Evolutionary conservation across 2,329 filamentous ascomycete species (phyloP).

Genomic region (Alternaria triticina): DNA sequence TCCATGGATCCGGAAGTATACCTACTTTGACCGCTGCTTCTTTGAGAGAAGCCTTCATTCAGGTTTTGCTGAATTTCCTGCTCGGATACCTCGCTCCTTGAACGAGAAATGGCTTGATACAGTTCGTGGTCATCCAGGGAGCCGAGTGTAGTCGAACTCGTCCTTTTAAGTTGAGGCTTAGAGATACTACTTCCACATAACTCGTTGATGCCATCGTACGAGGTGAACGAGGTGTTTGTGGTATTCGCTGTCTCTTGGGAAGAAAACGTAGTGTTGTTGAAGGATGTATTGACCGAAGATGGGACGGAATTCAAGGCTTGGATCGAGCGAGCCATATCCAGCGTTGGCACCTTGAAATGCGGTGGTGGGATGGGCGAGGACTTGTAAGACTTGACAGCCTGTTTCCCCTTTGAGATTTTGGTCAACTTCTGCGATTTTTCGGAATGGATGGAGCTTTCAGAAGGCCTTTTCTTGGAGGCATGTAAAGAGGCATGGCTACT

Average conservation of each 20-base stretch:
- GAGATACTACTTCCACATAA: neutral
- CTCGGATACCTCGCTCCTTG: constrained; percentile 5
- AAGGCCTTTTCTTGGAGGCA: constrained; percentile 29
- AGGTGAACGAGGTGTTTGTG: constrained; percentile 35
- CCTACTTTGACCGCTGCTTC: too few species aligned
- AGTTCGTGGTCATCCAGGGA: constrained; percentile 29
- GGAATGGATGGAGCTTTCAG: constrained; percentile 22
- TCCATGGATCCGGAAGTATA: too few species aligned
- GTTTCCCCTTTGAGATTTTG: constrained; percentile 32
- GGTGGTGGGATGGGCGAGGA: neutral
- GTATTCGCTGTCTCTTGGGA: constrained; percentile 31
- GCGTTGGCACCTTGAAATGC: constrained; percentile 29
- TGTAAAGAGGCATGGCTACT: constrained; percentile 29
- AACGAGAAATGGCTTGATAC: constrained; percentile 3
- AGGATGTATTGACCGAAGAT: constrained; percentile 32
- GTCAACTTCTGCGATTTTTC: constrained; percentile 37
- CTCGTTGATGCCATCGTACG: constrained; percentile 7
- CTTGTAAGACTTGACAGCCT: constrained; percentile 13
- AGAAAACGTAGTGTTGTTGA: constrained; percentile 28
- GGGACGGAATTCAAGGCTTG: constrained; percentile 11
- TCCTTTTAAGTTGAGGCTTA: constrained; percentile 15
- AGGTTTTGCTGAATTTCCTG: constrained; percentile 5
- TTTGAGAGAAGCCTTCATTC: too few species aligned
- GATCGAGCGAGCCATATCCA: constrained; percentile 28
- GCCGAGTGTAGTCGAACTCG: constrained; percentile 27